Conservation (phyloP, 2,329 filamentous ascomycete genomes). For the Neonectria sp. region DNA sequence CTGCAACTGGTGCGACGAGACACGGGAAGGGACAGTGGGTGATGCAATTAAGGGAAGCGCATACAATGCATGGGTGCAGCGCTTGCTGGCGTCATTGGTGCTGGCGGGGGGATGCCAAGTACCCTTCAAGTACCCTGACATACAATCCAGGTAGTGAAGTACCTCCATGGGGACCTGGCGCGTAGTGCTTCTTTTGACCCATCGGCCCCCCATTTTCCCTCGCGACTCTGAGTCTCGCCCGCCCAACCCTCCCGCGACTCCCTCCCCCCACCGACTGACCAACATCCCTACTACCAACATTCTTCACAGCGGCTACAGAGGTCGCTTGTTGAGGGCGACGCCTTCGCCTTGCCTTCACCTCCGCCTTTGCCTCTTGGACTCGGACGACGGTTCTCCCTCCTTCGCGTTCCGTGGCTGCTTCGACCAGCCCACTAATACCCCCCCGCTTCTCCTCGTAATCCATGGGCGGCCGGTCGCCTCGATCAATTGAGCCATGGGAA, state of each 20-base stretch:
- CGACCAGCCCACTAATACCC: slow-evolving; percentile 37
- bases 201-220: slow-evolving; percentile 30
- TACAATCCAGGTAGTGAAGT: slow-evolving; percentile 12
- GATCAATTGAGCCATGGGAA: slow-evolving; percentile 65
- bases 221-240: slow-evolving; percentile 29
- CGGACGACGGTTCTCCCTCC: slow-evolving; percentile 31
- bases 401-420: slow-evolving; percentile 35
- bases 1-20: background rate
- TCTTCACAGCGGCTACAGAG: slow-evolving; percentile 16
- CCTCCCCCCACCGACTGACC: slow-evolving; percentile 26
- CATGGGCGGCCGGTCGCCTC: slow-evolving; percentile 61
- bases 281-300: slow-evolving; percentile 24
- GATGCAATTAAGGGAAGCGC: slow-evolving; percentile 30
- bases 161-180: slow-evolving; percentile 19
- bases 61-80: slow-evolving; percentile 16
- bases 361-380: slow-evolving; percentile 18
- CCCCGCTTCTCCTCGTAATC: slow-evolving; percentile 47
- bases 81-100: slow-evolving; percentile 28
- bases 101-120: slow-evolving; percentile 15
- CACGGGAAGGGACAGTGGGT: background rate
- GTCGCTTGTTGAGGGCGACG: slow-evolving; percentile 37
- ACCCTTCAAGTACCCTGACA: slow-evolving; percentile 12
- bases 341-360: slow-evolving; percentile 31
- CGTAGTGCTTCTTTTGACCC: slow-evolving; percentile 21
- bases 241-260: slow-evolving; percentile 30